phyloP scores from a whole-genome alignment of 1,284 basidiomycete species.

The Ceratobasidium sp. region DNA sequence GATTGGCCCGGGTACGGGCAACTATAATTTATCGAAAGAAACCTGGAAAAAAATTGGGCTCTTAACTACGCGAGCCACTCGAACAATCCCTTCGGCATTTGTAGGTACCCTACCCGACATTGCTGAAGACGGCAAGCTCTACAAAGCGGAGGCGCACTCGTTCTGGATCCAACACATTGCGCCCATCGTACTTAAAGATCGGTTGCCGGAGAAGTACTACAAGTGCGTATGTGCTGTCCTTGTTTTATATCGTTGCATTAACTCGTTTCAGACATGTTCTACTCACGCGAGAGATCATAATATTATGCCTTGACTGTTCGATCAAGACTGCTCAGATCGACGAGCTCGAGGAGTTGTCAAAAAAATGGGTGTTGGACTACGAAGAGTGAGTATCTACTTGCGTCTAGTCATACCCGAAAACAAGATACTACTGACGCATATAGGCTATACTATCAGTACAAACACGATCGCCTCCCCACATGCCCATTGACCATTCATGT shows the following conservation, averaged over 20 bases:
- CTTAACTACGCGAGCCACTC: no score
- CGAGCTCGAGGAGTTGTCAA: neutral
- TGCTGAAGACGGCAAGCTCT: constrained; percentile 49
- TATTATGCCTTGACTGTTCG: constrained; percentile 22
- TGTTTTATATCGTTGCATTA: neutral
- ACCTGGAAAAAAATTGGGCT: no score
- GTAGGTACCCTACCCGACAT: no score
- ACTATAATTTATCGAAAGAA: no score
- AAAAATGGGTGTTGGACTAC: constrained; percentile 45
- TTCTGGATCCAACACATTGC: constrained; percentile 60
- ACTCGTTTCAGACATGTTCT: constrained; percentile 35
- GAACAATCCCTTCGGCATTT: no score
- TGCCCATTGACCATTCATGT: constrained; percentile 63
- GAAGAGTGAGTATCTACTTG: constrained; percentile 26
- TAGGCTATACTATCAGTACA: constrained; percentile 63
- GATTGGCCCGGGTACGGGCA: no score
- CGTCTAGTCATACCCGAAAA: neutral
- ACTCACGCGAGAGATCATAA: constrained; percentile 26
- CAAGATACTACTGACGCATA: no score
- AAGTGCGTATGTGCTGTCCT: constrained; percentile 51
- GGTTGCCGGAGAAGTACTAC: constrained; percentile 55
- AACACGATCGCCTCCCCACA: constrained; percentile 54
- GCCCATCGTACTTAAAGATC: constrained; percentile 55
- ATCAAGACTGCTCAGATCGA: neutral
- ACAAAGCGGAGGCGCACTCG: constrained; percentile 59